phyloP scores from a whole-genome alignment of 208 protist species.

The Polymyxa betae region DNA sequence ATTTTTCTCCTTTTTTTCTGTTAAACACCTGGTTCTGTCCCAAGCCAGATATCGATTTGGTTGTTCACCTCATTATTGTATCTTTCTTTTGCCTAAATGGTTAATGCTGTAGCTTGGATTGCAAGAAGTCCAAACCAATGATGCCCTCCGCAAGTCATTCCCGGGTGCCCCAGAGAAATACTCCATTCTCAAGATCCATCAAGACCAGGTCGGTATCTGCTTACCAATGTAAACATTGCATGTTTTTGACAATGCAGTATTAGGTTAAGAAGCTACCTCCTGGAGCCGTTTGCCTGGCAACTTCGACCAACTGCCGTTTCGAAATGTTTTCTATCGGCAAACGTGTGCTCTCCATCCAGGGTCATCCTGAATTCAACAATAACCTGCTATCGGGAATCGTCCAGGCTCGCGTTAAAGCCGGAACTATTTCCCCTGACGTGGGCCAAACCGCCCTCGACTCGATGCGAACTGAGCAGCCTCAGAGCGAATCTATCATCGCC shows the following conservation, averaged over 20 bases:
- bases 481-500: neutral
- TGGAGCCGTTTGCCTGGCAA: neutral
- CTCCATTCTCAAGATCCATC: neutral
- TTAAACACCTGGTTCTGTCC: too few species aligned
- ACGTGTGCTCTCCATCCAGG: neutral
- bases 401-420: neutral
- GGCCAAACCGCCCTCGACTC: neutral
- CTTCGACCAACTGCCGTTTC: neutral
- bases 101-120: neutral
- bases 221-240: too few species aligned
- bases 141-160: neutral
- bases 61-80: too few species aligned
- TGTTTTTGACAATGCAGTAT: too few species aligned
- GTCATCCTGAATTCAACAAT: neutral
- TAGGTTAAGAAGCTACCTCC: constrained; percentile 3
- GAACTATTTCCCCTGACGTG: neutral
- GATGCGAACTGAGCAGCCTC: neutral
- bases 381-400: neutral
- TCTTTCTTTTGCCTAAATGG: neutral
- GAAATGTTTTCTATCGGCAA: constrained; percentile 5
- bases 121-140: neutral
- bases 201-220: too few species aligned
- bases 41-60: too few species aligned
- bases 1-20: too few species aligned
- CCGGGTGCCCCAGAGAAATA: neutral